Evolutionary conservation across 2,329 filamentous ascomycete genomes (phyloP).

Genomic region (Metarhizium sp.): DNA sequence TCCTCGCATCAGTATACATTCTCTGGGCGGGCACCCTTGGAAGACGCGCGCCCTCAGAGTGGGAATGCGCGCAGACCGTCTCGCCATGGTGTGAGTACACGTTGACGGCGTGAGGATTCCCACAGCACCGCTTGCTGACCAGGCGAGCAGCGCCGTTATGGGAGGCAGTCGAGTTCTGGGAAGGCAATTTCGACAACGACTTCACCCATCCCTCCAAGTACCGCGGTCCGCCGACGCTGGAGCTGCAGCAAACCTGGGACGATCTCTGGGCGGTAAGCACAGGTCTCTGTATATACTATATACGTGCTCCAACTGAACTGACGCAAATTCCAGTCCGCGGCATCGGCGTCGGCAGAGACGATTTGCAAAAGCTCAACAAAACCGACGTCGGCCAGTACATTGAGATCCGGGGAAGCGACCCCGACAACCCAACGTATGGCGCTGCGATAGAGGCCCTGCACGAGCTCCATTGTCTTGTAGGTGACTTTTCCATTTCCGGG

Average conservation of each 20-base stretch:
- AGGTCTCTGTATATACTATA: too few species aligned
- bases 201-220: constrained; percentile 1
- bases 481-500: background rate
- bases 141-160: background rate
- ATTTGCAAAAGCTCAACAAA: background rate
- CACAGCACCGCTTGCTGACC: background rate
- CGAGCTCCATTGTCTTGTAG: constrained; percentile 2
- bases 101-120: too few species aligned
- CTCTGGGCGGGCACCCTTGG: background rate
- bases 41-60: background rate
- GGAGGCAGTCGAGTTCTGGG: constrained; percentile 5
- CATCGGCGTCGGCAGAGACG: background rate
- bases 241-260: background rate
- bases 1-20: background rate
- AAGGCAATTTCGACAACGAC: constrained; percentile 1
- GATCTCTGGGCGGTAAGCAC: background rate
- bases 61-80: background rate
- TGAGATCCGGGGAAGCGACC: background rate
- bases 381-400: background rate
- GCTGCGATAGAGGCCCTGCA: background rate
- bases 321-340: background rate
- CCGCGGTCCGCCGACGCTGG: background rate
- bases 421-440: background rate
- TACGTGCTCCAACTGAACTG: background rate
- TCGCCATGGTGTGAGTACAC: background rate